These are phyloP conservation scores for Fusarium piperis DNA, from an alignment of 2,329 filamentous ascomycete species.

Conservation along the genomic window DNA sequence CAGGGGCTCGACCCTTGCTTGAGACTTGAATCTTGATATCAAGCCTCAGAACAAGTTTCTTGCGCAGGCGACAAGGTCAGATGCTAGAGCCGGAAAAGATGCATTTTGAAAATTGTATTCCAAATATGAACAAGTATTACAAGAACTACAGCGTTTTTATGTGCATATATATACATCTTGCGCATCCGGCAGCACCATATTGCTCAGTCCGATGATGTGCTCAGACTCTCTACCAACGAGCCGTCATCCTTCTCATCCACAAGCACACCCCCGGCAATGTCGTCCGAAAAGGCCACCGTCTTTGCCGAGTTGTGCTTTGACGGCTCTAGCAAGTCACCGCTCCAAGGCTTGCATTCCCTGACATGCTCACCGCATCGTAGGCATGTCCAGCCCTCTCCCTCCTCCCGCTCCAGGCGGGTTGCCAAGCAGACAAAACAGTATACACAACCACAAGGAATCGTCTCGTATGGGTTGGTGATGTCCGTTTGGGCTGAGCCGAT, in stretches of 20 bases:
- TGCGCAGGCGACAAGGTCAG: background rate
- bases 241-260: constrained; percentile 42
- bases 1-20: constrained; percentile 9
- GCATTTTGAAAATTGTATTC: background rate
- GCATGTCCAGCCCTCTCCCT: constrained; percentile 94
- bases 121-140: constrained; percentile 12
- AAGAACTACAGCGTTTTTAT: constrained; percentile 10
- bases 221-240: constrained; percentile 37
- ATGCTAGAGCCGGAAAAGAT: background rate
- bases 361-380: constrained; percentile 86
- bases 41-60: background rate
- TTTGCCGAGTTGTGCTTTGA: constrained; percentile 59
- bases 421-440: constrained; percentile 98
- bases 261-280: constrained; percentile 52
- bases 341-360: constrained; percentile 90
- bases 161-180: background rate
- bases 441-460: constrained; percentile 86
- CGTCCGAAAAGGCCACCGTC: constrained; percentile 71
- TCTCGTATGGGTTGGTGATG: constrained; percentile 95
- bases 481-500: constrained; percentile 91
- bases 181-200: background rate
- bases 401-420: constrained; percentile 87
- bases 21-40: background rate
- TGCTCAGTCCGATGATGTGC: constrained; percentile 31
- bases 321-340: constrained; percentile 82